Evolutionary conservation across 331 rosid species (phyloP).

Genomic region (Malus hybrid): DNA sequence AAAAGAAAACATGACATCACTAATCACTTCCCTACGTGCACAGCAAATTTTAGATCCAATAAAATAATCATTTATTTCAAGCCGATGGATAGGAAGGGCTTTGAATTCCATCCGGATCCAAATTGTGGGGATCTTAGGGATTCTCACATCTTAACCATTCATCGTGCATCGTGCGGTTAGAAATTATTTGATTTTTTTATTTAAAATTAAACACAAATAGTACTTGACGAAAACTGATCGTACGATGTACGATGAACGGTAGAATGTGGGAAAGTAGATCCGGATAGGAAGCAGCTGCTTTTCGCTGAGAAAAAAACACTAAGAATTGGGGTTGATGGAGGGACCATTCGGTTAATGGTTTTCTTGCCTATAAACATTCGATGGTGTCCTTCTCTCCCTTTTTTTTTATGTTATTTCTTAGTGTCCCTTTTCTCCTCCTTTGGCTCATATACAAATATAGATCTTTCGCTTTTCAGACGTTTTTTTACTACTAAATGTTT

Average conservation of each 20-base stretch:
- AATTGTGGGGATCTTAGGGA: no score
- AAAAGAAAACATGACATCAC: conserved; percentile 17
- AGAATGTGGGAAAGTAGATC: no score
- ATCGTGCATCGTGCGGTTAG: no score
- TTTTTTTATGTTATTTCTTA: not conserved
- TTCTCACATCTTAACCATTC: no score
- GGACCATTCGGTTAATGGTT: conserved; percentile 15
- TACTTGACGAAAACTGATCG: no score
- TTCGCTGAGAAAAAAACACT: conserved; percentile 1
- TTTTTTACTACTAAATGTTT: not conserved
- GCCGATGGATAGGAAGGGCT: not conserved
- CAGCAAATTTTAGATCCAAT: not conserved
- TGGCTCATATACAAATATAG: not conserved
- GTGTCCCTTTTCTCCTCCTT: not conserved
- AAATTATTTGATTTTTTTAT: no score
- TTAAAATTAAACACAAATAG: no score
- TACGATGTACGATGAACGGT: no score
- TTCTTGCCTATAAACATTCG: conserved; percentile 5
- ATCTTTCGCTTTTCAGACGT: not conserved
- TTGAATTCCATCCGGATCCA: no score
- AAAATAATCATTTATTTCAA: not conserved
- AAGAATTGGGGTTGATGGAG: conserved; percentile 25
- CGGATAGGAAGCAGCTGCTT: not conserved
- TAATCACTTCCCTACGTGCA: conserved; percentile 22
- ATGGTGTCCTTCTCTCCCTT: conserved; percentile 10